phyloP scores from a whole-genome alignment of 805 yeast genomes.

The Saturnispora serradocipensis region DNA sequence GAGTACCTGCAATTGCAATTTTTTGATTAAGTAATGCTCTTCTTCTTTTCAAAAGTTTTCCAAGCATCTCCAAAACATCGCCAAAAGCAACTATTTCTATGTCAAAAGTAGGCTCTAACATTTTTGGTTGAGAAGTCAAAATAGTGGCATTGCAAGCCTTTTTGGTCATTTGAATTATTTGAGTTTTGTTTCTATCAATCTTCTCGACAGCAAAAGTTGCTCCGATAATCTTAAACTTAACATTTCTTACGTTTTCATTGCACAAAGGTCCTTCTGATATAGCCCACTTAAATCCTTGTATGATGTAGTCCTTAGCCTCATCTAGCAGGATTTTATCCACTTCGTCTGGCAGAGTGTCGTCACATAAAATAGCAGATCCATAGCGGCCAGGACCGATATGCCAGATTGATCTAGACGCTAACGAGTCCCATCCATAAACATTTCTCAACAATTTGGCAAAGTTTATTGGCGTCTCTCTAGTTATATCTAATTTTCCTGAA shows the following conservation, averaged over 20 bases:
- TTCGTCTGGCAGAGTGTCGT: slow-evolving; percentile 70
- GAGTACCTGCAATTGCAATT: slow-evolving; percentile 63
- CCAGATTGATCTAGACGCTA: slow-evolving; percentile 80
- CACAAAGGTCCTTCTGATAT: slow-evolving; percentile 85
- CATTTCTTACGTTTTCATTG: slow-evolving; percentile 67
- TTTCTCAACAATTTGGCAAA: slow-evolving; percentile 48
- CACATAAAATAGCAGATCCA: slow-evolving; percentile 43
- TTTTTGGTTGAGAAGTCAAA: slow-evolving; percentile 64
- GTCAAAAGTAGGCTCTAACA: slow-evolving; percentile 74
- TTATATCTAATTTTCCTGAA: slow-evolving; percentile 29
- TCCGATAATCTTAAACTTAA: slow-evolving; percentile 63
- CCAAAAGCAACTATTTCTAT: slow-evolving; percentile 49
- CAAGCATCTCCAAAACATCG: slow-evolving; percentile 22
- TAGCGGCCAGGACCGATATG: slow-evolving; percentile 51
- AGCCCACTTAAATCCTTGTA: slow-evolving; percentile 80
- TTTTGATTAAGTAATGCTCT: slow-evolving; percentile 53
- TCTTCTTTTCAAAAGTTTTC: slow-evolving; percentile 43
- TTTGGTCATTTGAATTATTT: slow-evolving; percentile 72
- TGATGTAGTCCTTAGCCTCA: slow-evolving; percentile 43
- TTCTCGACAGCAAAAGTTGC: slow-evolving; percentile 41
- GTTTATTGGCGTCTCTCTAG: slow-evolving; percentile 29
- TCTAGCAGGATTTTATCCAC: slow-evolving; percentile 46
- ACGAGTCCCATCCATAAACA: slow-evolving; percentile 69
- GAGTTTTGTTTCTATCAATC: slow-evolving; percentile 48
- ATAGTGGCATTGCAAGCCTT: slow-evolving; percentile 79